Evolutionary conservation across 2,329 filamentous ascomycete species (phyloP), one percentile per base, ranked within the genome.

Genomic region (Sphaerostilbella broomeana): DNA sequence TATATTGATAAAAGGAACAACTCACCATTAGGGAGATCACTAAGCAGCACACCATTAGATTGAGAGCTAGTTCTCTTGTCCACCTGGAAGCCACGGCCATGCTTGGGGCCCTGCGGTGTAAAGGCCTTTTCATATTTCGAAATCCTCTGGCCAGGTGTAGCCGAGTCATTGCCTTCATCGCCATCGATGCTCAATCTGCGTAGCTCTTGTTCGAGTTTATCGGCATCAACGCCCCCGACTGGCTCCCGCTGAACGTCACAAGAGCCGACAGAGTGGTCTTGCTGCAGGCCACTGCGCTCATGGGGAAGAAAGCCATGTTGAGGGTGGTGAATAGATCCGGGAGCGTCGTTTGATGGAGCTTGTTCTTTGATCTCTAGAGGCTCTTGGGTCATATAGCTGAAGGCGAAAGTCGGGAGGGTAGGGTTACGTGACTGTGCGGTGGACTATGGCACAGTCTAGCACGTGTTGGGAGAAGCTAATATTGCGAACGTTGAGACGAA

Each of bases 21-120:
- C 73, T 52, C 66, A 94, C 89, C 89, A 68, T 94, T 95, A 6
- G 90, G 88, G 47, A 95, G 81, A 48, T 77, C 67, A 25, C 61
- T 55, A 28, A 79, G 61, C 45, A 69, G 67, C 12, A 63, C 55
- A 29, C 70, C 63, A 30, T 59, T 57, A 9, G 58, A 61, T 11
- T 52, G 53, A 30, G 61, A 47, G 40, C 62, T 63, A 29, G 60
- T 52, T 46, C 69, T 68, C 59, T 71, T 75, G 40, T 70, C 61
- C 42, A 79, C 69, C 55, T 71, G 74, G 59, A 81, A 79, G 37
- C 67, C 73, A 42, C 70, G 55, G 20, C 66, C 60, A 45, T 72
- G 69, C 53, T 63, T 67, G 4, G 68, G 62, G 11, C 65, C 63
- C 18, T 59, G 63, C 12, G 67, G 66, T 12, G 66, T 68, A 48